Evolutionary conservation across 805 yeast genomes (phyloP).

Genomic region (Ogataea degrootiae): DNA sequence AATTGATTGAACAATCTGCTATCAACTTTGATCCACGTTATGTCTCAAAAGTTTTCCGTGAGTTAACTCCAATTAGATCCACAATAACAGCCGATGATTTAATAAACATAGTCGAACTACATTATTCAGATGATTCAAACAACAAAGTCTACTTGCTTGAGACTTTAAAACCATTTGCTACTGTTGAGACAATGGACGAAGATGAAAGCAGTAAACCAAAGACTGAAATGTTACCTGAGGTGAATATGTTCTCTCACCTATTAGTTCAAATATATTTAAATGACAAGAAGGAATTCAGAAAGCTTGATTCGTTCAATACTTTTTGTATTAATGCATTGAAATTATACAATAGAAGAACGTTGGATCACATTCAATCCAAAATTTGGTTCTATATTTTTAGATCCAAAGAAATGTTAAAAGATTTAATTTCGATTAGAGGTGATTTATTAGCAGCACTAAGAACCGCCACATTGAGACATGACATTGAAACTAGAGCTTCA

Average conservation of each 20-base stretch:
- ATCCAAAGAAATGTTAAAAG: constrained; percentile 59
- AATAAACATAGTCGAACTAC: constrained; percentile 44
- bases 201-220: constrained; percentile 23
- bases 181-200: constrained; percentile 30
- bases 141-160: constrained; percentile 38
- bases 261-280: constrained; percentile 72
- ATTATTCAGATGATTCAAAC: constrained; percentile 49
- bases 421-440: constrained; percentile 58
- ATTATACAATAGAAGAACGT: constrained; percentile 69
- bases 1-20: constrained; percentile 31
- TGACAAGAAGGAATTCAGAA: constrained; percentile 49
- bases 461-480: constrained; percentile 88
- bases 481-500: constrained; percentile 85
- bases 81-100: constrained; percentile 53
- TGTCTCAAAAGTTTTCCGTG: constrained; percentile 80
- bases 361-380: constrained; percentile 84
- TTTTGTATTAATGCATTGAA: constrained; percentile 50
- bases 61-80: constrained; percentile 70
- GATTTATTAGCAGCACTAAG: constrained; percentile 70
- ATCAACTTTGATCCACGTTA: constrained; percentile 77
- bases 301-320: constrained; percentile 50
- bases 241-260: constrained; percentile 74
- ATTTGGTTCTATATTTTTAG: constrained; percentile 89
- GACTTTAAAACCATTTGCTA: constrained; percentile 29
- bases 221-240: constrained; percentile 61